Evolutionary conservation across 1,284 basidiomycete species (phyloP), one percentile per base, ranked within the genome.

Genomic region (Xanthoconium separans): DNA sequence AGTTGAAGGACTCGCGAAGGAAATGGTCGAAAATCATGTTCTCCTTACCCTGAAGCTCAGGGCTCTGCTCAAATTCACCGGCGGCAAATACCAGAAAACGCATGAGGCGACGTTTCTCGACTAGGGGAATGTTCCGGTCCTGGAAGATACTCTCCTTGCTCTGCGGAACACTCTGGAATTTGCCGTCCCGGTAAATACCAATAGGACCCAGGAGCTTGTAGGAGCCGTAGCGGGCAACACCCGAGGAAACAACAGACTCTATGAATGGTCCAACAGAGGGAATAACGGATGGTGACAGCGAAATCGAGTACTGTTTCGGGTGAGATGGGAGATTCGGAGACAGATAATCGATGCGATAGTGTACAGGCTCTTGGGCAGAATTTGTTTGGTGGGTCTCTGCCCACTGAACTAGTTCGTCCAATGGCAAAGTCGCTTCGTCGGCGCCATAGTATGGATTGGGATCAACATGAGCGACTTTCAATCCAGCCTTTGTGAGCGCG

Each of bases 141-240:
- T 91, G 94, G 80, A 99, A 98, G 22, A 99, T 83, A 57, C 94
- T 91, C 70, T 96, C 94, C 70, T 98, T 98, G 73, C 85, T 91
- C 29, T 87, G 85, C 0, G 96, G 96, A 0, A 98, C 95, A 44
- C 74, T 78, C 60, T 80, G 81, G 37, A 89, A 74, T 41, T 60
- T 65, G 8, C 72, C 74, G 13, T 73, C 66, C 47, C 80, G 72
- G 61, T 83, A 89, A 18, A 95, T 74, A 11, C 77, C 82, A 11
- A 93, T 78, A 9, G 80, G 80, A 51, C 94, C 91, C n/a, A 98
- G 77, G 2, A 98, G 78, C 47, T 89, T 85, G 70, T 97, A 98
- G 4, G 87, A 89, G 31, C 93, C 91, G 65, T 99, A 98, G 51
- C 88, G 86, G 10, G 93, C 83, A 6, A 98, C 95, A 30, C 93